Evolutionary conservation across 2,329 filamentous ascomycete species (phyloP).

Genomic region (Sporothrix pseudoabietina): DNA sequence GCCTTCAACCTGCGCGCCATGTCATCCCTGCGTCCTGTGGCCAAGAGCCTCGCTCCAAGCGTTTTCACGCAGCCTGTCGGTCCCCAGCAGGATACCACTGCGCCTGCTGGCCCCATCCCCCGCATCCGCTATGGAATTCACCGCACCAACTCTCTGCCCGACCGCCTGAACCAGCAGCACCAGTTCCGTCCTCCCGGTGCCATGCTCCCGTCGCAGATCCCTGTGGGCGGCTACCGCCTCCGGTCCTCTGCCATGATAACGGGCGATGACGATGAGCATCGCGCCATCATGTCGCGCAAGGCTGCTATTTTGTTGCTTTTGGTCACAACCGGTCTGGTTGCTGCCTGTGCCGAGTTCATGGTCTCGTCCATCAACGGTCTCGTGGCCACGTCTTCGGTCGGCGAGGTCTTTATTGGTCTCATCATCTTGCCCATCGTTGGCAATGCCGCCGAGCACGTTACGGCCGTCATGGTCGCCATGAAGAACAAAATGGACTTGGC

Average conservation of each 20-base stretch:
- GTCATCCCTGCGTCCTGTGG: constrained; percentile 63
- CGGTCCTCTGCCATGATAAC: constrained; percentile 9
- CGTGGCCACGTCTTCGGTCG: constrained; percentile 57
- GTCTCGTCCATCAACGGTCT: constrained; percentile 68
- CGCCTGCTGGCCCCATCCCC: constrained; percentile 52
- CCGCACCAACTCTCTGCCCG: constrained; percentile 73
- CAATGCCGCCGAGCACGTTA: constrained; percentile 73
- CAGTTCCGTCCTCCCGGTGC: constrained; percentile 52
- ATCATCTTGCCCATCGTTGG: constrained; percentile 74
- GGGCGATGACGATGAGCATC: constrained; percentile 37
- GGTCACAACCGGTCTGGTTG: constrained; percentile 65
- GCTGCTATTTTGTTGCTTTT: constrained; percentile 64
- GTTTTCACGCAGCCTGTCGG: constrained; percentile 62
- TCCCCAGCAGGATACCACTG: constrained; percentile 35
- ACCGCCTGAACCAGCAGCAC: constrained; percentile 59
- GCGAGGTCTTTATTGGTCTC: constrained; percentile 69
- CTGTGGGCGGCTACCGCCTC: constrained; percentile 37
- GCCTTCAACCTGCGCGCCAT: constrained; percentile 62
- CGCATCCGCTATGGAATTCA: constrained; percentile 66
- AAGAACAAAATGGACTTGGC: constrained; percentile 78
- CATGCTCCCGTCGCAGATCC: constrained; percentile 53
- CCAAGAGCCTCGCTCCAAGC: constrained; percentile 69
- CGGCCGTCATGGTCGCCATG: constrained; percentile 68
- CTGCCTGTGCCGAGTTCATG: constrained; percentile 70
- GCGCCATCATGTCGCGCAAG: constrained; percentile 52